phyloP scores from a whole-genome alignment of 1,284 basidiomycete species.

The Cutaneotrichosporon sp. region DNA sequence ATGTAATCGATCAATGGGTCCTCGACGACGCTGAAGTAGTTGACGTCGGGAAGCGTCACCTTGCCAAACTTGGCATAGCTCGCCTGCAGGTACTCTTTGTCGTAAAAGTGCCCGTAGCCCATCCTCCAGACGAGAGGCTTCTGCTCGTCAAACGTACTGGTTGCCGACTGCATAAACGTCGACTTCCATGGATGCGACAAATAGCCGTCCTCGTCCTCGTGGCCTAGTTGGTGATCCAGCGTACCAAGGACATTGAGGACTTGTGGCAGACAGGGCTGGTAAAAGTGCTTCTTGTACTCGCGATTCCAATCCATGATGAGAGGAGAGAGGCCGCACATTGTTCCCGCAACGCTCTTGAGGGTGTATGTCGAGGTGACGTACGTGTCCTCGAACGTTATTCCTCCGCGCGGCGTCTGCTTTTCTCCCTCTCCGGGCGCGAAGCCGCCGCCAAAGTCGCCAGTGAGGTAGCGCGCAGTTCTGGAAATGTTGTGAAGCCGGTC shows the following conservation, averaged over 20 bases:
- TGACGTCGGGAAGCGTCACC: conserved; percentile 6
- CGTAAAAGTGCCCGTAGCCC: conserved; percentile 2
- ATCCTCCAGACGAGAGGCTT: neutral
- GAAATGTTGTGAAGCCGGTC: conserved; percentile 3
- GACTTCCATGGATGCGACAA: conserved; percentile 8
- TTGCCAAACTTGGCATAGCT: conserved; percentile 10
- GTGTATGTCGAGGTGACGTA: conserved; percentile 37
- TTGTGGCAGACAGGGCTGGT: conserved; percentile 20
- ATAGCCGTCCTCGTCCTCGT: neutral
- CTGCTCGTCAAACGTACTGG: conserved; percentile 4
- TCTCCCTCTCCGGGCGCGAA: neutral
- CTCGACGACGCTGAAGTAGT: conserved; percentile 19
- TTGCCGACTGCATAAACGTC: conserved; percentile 9
- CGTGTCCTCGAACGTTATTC: conserved; percentile 29
- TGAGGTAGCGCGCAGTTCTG: neutral
- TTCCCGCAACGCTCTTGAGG: conserved; percentile 7
- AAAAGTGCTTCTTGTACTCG: conserved; percentile 12
- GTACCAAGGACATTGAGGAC: conserved; percentile 5
- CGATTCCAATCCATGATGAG: conserved; percentile 7
- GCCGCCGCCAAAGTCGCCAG: conserved; percentile 9
- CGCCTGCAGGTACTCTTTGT: conserved; percentile 7
- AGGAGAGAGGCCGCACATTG: conserved; percentile 1
- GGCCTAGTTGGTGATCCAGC: neutral
- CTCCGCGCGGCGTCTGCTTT: conserved; percentile 4
- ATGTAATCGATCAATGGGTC: conserved; percentile 15